Base-by-base conservation (phyloP, 768 basidiomycete genomes). In the Kwoniella bestiolae region DNA sequence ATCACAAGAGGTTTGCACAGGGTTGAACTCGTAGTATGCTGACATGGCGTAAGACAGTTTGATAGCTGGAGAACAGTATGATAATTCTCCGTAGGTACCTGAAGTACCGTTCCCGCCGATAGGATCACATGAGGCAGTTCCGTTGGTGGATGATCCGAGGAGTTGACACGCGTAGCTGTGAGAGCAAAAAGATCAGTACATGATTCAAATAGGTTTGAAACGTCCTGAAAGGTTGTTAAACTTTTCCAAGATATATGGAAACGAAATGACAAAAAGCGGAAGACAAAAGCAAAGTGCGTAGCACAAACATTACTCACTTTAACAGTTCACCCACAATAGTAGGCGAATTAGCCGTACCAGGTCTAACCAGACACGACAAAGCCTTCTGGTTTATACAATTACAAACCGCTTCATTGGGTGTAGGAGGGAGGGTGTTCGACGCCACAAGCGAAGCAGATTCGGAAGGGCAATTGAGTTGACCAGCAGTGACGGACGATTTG, bases 11-110 rank as follows among this genome's bases (percentile, higher is more conserved):
- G 85, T 83, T 6, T 82, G 75, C 59, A 87, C 82, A 67, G 86
- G 85, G 78, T 85, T 85, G 60, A 86, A 86, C 73, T 90, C 87
- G 76, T 89, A 94, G 79, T 86, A 92, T 64, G 87, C 83, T 79
- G 86, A 90, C 87, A 94, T 90, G 52, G 89, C 87, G 78, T 86
- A 95, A 23, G 90, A 91, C 35, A 92, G 81, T 84, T 92, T 89
- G 80, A 90, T 84, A 45, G 86, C 91, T 26, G 93, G 91, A 73
- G 91, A 90, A 74, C 94, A 96, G 55, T 83, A 86, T 49, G 90
- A 88, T 14, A 92, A 82, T 28, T 83, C 80, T 32, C 93, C 94
- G 71, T 95, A 96, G 4, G 84, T 82, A 46, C 94, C 94, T 21
- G 85, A 85, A 12, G 84, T 77, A 32, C 94, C 94, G 77, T 91